These are phyloP conservation scores for Kuraishia capsulata DNA, from an alignment of 805 yeast species.

Conservation along the genomic window DNA sequence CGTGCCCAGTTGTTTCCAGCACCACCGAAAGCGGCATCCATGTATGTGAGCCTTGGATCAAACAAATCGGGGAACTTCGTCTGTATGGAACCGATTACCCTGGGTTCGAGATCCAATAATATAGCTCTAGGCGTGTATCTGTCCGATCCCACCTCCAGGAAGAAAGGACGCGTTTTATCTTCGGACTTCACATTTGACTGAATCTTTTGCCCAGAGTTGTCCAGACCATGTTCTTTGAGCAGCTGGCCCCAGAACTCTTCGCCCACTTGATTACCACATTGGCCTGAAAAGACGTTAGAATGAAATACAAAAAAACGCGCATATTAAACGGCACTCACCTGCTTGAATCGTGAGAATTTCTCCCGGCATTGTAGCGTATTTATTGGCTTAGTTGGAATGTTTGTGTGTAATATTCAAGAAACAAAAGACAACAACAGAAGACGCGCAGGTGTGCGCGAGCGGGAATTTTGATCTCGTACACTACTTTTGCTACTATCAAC, in stretches of 20 bases:
- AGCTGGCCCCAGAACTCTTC: slow-evolving; percentile 87
- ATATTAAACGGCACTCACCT: slow-evolving; percentile 31
- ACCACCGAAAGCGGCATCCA: slow-evolving; percentile 77
- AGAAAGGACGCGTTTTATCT: slow-evolving; percentile 80
- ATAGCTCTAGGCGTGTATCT: slow-evolving; percentile 85
- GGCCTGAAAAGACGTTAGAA: too few relatives aligned
- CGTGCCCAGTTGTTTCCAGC: slow-evolving; percentile 97
- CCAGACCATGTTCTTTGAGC: slow-evolving; percentile 78
- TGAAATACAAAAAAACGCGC: too few relatives aligned
- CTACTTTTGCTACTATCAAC: too few relatives aligned
- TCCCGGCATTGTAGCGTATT: slow-evolving; percentile 35
- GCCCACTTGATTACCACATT: slow-evolving; percentile 96
- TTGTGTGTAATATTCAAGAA: not conserved
- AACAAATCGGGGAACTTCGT: slow-evolving; percentile 49
- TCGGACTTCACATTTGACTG: slow-evolving; percentile 25
- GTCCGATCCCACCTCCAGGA: slow-evolving; percentile 57
- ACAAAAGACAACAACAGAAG: too few relatives aligned
- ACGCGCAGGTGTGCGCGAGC: not conserved
- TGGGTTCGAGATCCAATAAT: slow-evolving; percentile 82
- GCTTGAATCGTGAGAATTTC: slow-evolving; percentile 66
- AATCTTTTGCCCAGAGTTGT: slow-evolving; percentile 16
- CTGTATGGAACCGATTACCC: slow-evolving; percentile 61
- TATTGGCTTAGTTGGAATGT: not conserved
- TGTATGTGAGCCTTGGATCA: slow-evolving; percentile 74
- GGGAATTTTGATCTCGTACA: too few relatives aligned